These are phyloP conservation scores for Hypoxylon sp. DNA, from an alignment of 2,329 filamentous ascomycete species.

Conservation along the genomic window DNA sequence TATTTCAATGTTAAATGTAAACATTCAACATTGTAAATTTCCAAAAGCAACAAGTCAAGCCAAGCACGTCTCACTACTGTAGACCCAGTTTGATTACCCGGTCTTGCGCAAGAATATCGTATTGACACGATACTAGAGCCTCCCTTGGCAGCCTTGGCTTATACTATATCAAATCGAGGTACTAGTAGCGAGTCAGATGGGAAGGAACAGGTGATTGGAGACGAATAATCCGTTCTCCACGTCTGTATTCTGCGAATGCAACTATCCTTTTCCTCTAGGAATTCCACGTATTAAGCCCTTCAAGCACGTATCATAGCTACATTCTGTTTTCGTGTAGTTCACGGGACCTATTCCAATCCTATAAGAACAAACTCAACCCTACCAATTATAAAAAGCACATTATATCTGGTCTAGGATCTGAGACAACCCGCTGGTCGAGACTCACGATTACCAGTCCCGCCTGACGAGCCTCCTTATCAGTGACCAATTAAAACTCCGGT, in stretches of 20 bases:
- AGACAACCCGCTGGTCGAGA: background rate
- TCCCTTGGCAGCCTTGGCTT: background rate
- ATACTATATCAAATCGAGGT: background rate
- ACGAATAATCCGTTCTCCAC: background rate
- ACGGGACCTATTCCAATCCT: background rate
- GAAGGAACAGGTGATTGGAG: background rate
- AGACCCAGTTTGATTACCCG: background rate
- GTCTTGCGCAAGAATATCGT: background rate
- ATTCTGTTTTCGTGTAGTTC: slow-evolving; percentile 1
- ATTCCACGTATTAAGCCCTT: slow-evolving; percentile 5
- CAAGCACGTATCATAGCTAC: background rate
- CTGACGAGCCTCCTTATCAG: slow-evolving; percentile 39
- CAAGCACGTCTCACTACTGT: background rate
- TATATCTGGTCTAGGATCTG: slow-evolving; percentile 7
- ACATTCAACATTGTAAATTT: no score
- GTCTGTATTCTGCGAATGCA: background rate
- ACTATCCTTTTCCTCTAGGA: background rate
- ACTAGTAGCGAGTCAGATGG: background rate
- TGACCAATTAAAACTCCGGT: slow-evolving; percentile 23
- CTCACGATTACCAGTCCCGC: slow-evolving; percentile 4
- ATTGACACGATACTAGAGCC: no score
- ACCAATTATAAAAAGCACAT: slow-evolving; percentile 7
- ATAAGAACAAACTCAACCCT: background rate
- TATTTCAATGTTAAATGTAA: background rate
- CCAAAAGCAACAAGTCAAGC: background rate